Conservation (phyloP, 2,329 filamentous ascomycete species). For the Cladophialophora immunda region DNA sequence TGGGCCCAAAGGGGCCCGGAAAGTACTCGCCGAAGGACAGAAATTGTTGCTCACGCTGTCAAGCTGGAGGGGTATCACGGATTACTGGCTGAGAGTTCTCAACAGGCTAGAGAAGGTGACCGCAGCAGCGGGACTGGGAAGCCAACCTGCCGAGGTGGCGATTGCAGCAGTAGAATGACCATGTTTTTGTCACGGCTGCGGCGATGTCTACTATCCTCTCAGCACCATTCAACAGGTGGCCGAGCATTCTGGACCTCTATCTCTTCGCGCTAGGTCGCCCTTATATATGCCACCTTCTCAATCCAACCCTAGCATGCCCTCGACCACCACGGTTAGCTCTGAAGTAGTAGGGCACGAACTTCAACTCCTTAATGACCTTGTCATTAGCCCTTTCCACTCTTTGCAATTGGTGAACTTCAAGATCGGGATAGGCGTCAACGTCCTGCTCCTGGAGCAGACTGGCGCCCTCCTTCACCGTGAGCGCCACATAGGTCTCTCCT, state of each 20-base stretch:
- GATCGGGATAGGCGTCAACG: conserved; percentile 18
- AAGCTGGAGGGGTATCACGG: too few relatives aligned
- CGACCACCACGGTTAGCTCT: conserved; percentile 63
- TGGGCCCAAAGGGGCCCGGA: conserved; percentile 18
- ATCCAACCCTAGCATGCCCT: conserved; percentile 62
- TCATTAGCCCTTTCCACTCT: not conserved
- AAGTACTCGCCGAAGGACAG: conserved; percentile 30
- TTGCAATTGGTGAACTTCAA: conserved; percentile 14
- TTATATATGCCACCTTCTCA: conserved; percentile 32
- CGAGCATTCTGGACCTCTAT: too few relatives aligned
- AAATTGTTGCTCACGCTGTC: conserved; percentile 20
- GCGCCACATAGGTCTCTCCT: conserved; percentile 27
- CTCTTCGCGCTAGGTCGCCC: too few relatives aligned
- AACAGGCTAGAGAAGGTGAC: not conserved
- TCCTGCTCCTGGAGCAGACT: conserved; percentile 12
- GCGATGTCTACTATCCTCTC: not conserved
- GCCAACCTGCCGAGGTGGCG: too few relatives aligned
- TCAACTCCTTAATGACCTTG: conserved; percentile 46
- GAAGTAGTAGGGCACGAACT: conserved; percentile 65
- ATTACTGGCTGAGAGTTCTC: not conserved
- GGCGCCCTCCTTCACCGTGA: conserved; percentile 26
- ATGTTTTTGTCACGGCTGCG: too few relatives aligned
- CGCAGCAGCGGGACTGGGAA: too few relatives aligned
- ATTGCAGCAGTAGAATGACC: too few relatives aligned
- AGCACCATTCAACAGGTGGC: too few relatives aligned